Conservation (phyloP, 805 yeast species). For the Metschnikowia hibisci region DNA sequence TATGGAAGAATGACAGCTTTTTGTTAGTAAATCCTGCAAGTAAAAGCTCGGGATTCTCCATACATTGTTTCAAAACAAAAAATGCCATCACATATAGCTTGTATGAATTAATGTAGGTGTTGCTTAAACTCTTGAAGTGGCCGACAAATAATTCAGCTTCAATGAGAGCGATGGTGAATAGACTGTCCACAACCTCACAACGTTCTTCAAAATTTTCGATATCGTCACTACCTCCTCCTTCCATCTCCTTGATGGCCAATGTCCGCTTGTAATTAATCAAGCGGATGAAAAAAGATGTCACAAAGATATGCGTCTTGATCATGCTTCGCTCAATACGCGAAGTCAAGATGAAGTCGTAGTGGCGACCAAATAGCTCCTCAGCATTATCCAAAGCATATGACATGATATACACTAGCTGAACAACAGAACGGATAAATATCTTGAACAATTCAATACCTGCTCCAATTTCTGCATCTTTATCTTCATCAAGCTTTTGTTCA, state of each 20-base stretch:
- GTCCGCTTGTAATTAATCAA: constrained; percentile 36
- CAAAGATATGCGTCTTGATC: constrained; percentile 39
- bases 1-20: constrained; percentile 26
- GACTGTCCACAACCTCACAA: constrained; percentile 28
- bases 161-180: constrained; percentile 29
- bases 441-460: constrained; percentile 42
- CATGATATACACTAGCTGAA: constrained; percentile 41
- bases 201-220: constrained; percentile 15
- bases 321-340: constrained; percentile 36
- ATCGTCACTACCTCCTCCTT: neutral
- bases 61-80: constrained; percentile 39
- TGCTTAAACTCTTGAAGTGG: constrained; percentile 35
- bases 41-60: constrained; percentile 36
- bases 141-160: constrained; percentile 44
- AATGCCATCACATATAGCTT: constrained; percentile 39
- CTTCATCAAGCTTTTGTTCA: constrained; percentile 29
- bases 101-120: constrained; percentile 38
- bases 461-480: constrained; percentile 27
- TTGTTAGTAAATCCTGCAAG: constrained; percentile 30
- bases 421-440: constrained; percentile 37
- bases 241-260: constrained; percentile 20
- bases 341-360: constrained; percentile 36
- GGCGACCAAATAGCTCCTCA: constrained; percentile 38
- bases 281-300: constrained; percentile 37
- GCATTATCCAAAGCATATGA: constrained; percentile 41